Percentiles rank a stretch among this genome's conserved stretches.
Conservation (phyloP, 164 flowering plant species). For the Magnolia kwangsiensis region DNA sequence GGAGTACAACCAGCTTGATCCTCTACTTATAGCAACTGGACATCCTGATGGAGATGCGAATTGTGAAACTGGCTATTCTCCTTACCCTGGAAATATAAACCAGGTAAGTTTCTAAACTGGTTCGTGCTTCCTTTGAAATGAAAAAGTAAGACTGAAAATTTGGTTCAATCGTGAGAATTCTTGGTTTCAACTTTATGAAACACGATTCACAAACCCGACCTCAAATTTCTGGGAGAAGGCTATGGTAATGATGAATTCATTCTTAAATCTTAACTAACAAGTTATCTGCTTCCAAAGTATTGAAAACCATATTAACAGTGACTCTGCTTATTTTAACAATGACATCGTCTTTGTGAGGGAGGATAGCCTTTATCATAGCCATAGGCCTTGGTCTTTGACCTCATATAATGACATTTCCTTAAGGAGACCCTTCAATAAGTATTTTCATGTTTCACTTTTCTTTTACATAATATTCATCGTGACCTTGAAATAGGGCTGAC, state of each 20-base stretch:
- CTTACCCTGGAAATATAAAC: slow-evolving; percentile 96
- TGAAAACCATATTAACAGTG: slow-evolving; percentile 1
- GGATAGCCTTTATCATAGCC: not conserved
- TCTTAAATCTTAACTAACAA: not conserved
- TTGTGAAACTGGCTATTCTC: slow-evolving; percentile 90
- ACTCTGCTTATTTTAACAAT: not conserved
- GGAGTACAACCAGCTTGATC: slow-evolving; percentile 99
- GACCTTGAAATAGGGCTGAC: no score
- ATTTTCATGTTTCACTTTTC: not conserved
- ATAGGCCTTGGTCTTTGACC: not conserved
- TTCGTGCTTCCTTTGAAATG: not conserved
- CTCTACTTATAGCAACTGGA: slow-evolving; percentile 85
- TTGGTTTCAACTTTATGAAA: no score
- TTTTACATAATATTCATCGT: not conserved
- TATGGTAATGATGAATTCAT: no score
- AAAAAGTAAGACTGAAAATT: not conserved
- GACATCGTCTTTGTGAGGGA: not conserved
- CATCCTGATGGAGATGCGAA: slow-evolving; percentile 88
- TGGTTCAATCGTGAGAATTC: no score
- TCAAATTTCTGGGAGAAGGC: no score
- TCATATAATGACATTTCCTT: not conserved
- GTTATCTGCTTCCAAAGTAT: not conserved
- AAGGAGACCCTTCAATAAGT: not conserved
- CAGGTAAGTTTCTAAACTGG: slow-evolving; percentile 45
- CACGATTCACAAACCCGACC: no score